Base-by-base conservation (phyloP, 331 rosid species). In the Acacia concinna region DNA sequence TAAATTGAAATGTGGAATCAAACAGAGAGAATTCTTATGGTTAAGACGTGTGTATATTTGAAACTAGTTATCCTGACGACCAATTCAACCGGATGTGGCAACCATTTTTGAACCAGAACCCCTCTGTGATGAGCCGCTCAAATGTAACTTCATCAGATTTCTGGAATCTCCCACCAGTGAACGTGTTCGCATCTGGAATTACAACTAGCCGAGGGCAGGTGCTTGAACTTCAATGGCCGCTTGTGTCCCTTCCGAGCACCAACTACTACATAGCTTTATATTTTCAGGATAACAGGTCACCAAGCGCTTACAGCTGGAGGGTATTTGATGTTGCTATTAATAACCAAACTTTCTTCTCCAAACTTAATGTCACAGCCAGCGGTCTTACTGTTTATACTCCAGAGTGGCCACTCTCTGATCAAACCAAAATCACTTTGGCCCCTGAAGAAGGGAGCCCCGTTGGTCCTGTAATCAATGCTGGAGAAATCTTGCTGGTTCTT, bases 61-160 rank as follows among this genome's bases (percentile, higher is more conserved):
- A 81, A 82, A 88, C 74, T 87, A 92, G 98, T 75, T 94, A 75
- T 86, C 98, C 97, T 80, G 97, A 92, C 56, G 98, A 94, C 87
- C 77, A 81, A 86, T 94, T 81, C 89, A 83, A 94, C 86, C 86
- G 98, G 77, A 35, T 88, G 66, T 92, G 97, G 97, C 96, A 86
- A 69, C 97, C 97, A 37, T 87, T 76, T 46, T 81, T 60, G 81
- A 96, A 91, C 71, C 40, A 82, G 49, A 90, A 87, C 71, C 91
- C 90, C 2, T 25, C 65, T 27, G 91, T 90, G 76, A 41, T 2
- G 20, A 76, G 83, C 83, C 87, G 79, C 7, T 60, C 81, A 37
- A 87, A 84, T 44, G 38, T 88, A 72, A 79, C 83, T 62, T 23
- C 94, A 68, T 84, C 90, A 9, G 88, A 87, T 52, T 94, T 92